Evolutionary conservation across 2,329 filamentous ascomycete genomes (phyloP).

Genomic region (Tolypocladium guangdongense): DNA sequence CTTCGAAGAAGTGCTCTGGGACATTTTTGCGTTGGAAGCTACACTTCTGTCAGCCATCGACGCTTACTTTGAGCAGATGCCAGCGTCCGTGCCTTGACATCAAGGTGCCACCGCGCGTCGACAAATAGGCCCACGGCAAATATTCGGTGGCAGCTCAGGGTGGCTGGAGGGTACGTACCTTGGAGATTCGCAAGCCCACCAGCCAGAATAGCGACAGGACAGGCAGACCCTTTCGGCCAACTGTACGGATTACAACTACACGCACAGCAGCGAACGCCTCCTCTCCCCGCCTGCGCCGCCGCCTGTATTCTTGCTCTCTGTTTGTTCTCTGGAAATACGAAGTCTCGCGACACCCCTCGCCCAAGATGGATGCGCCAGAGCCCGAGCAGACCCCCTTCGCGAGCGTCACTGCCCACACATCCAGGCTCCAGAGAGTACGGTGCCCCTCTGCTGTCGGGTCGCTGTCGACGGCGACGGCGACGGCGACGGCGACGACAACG

Average conservation of each 20-base stretch:
- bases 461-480: background rate
- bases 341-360: background rate
- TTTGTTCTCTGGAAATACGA: background rate
- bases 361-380: conserved; percentile 72
- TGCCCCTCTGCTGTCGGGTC: background rate
- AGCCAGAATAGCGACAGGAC: no score
- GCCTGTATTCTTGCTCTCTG: background rate
- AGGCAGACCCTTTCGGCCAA: background rate
- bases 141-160: no score
- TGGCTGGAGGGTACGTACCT: no score
- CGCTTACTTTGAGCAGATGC: no score
- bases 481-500: background rate
- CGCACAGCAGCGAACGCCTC: background rate
- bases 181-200: no score
- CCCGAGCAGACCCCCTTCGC: conserved; percentile 87
- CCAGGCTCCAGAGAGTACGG: conserved; percentile 57
- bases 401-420: conserved; percentile 78
- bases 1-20: no score
- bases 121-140: no score
- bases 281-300: background rate
- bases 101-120: no score
- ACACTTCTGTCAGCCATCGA: no score
- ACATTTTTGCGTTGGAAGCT: no score
- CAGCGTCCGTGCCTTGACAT: no score
- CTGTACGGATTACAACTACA: background rate